Evolutionary conservation across 2,329 filamentous ascomycete genomes (phyloP).

Genomic region (Aaosphaeria arxii): DNA sequence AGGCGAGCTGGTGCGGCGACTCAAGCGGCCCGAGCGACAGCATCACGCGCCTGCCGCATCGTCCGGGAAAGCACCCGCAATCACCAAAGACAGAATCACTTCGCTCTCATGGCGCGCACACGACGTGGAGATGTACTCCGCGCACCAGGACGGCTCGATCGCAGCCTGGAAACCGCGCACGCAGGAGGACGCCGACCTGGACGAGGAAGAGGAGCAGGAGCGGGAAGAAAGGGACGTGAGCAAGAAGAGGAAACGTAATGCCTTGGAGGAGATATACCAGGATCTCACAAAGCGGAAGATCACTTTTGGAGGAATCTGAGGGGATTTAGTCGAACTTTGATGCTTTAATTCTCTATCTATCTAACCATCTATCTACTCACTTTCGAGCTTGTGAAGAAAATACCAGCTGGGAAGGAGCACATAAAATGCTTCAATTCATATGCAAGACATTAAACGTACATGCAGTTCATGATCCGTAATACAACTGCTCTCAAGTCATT

Average conservation of each 20-base stretch:
- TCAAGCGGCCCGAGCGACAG: constrained; percentile 58
- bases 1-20: constrained; percentile 67
- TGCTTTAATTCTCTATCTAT: neutral
- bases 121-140: constrained; percentile 72
- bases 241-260: constrained; percentile 68
- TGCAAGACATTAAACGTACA: no score
- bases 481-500: no score
- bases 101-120: constrained; percentile 73
- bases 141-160: constrained; percentile 81
- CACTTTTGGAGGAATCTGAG: constrained; percentile 46
- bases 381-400: neutral
- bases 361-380: neutral
- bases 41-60: constrained; percentile 10
- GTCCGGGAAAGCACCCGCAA: constrained; percentile 38
- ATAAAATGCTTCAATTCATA: no score
- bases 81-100: constrained; percentile 56
- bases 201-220: constrained; percentile 41
- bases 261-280: constrained; percentile 75
- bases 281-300: constrained; percentile 72
- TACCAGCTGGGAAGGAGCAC: no score
- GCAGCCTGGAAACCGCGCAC: constrained; percentile 69
- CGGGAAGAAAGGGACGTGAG: constrained; percentile 23
- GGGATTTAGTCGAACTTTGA: neutral
- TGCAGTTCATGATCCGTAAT: no score
- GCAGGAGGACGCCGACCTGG: constrained; percentile 44